These are phyloP conservation scores for Purpureocillium lavendulum DNA, from an alignment of 2,329 filamentous ascomycete species.

Conservation along the genomic window DNA sequence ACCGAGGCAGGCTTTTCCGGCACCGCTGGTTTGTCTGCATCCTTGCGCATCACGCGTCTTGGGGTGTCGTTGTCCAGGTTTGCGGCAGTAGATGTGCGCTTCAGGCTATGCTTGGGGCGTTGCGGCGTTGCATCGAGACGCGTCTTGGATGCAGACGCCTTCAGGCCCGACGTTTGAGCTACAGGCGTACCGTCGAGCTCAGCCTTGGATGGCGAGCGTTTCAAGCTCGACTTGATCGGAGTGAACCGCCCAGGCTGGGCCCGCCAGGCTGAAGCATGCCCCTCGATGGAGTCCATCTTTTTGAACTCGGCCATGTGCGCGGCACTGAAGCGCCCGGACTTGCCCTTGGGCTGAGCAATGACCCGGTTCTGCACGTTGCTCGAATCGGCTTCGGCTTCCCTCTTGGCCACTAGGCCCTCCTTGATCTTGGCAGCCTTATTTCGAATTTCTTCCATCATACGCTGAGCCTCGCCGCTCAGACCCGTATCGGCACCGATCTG, in stretches of 20 bases:
- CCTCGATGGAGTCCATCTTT: constrained; percentile 95
- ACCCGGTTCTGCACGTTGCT: constrained; percentile 47
- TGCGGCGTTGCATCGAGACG: constrained; percentile 52
- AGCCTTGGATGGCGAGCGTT: constrained; percentile 36
- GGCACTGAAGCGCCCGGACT: constrained; percentile 71
- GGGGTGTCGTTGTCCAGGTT: constrained; percentile 18
- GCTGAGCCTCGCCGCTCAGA: constrained; percentile 53
- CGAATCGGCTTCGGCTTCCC: constrained; percentile 39
- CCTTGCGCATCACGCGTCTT: constrained; percentile 15
- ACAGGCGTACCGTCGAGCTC: constrained; percentile 27
- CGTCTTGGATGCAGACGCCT: constrained; percentile 49
- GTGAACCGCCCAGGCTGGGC: constrained; percentile 44
- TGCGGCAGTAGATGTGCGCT: constrained; percentile 22
- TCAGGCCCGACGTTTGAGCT: constrained; percentile 33
- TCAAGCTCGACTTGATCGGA: constrained; percentile 31
- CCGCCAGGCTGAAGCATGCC: constrained; percentile 73
- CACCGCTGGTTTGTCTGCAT: constrained; percentile 11
- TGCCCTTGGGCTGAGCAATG: constrained; percentile 74
- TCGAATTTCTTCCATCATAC: constrained; percentile 58
- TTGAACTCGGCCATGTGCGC: constrained; percentile 83
- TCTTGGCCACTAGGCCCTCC: constrained; percentile 54
- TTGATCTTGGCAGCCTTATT: constrained; percentile 66
- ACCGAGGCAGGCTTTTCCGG: constrained; percentile 8
- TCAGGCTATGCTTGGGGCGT: constrained; percentile 24
- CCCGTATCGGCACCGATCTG: constrained; percentile 50